Base-by-base conservation (phyloP, 176 grass and related monocot genomes). In the Oryza coarctata region DNA sequence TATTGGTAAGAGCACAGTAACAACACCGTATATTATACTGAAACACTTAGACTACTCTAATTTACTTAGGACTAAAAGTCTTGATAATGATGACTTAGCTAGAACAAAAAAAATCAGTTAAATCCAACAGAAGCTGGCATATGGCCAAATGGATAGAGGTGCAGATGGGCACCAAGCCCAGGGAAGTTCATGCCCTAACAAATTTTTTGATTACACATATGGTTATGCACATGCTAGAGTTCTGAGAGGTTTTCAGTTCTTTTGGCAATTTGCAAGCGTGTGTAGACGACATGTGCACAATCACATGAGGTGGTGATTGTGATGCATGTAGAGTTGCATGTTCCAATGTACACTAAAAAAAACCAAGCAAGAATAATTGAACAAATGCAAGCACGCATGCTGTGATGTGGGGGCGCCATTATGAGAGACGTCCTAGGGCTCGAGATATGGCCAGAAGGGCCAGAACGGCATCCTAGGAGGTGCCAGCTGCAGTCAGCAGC, bases 1-100 rank as follows among this genome's bases (percentile, higher is more conserved):
- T 68, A 75, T 44, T 74, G 9, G 31, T 89, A 82, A 71, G 33
- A 83, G 18, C 30, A 81, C 17, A 82, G 33, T 6, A 72, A 41
- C 4, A 80, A 80, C 58, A 84, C 7, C 5, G 30, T 68, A n/a
- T 47, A 69, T 44, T 23, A 36, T 84, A 67, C n/a, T 63, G 39
- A 80, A 58, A 22, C 60, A 25, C 65, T 74, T n/a, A n/a, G n/a
- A n/a, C n/a, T n/a, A n/a, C n/a, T n/a, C n/a, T n/a, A n/a, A n/a
- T n/a, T n/a, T n/a, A n/a, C n/a, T n/a, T n/a, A n/a, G n/a, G n/a
- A n/a, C n/a, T n/a, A n/a, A n/a, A n/a, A n/a, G n/a, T n/a, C n/a
- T n/a, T n/a, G n/a, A n/a, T n/a, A n/a, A n/a, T n/a, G n/a, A n/a
- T n/a, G n/a, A n/a, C n/a, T n/a, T 71, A 12, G 64, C 22, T 40